Percentiles rank a stretch among this genome's conserved stretches.
Conservation (phyloP, 441 rosid species). For the Pelargonium fulgidum region DNA sequence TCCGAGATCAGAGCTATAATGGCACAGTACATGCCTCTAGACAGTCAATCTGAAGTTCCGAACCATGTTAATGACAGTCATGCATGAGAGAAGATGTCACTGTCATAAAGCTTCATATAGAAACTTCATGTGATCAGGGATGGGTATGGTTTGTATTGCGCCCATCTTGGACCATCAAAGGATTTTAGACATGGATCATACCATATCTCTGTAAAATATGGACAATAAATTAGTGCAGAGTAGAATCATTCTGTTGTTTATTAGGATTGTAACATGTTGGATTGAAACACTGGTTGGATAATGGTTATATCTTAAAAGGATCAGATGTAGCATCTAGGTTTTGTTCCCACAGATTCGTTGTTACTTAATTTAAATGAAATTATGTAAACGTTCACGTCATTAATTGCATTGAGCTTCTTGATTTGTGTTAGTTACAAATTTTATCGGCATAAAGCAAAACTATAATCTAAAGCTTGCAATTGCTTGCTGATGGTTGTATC, state of each 20-base stretch:
- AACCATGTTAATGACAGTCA: slow-evolving; percentile 59
- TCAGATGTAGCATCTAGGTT: slow-evolving; percentile 24
- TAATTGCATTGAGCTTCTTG: neutral
- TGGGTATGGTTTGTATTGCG: slow-evolving; percentile 9
- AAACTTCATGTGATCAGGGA: slow-evolving; percentile 9
- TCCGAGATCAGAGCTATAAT: slow-evolving; percentile 98
- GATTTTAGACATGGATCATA: slow-evolving; percentile 22
- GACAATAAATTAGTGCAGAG: slow-evolving; percentile 28
- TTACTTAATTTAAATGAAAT: neutral
- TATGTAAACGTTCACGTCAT: neutral
- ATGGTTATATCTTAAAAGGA: slow-evolving; percentile 11
- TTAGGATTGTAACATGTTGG: slow-evolving; percentile 17
- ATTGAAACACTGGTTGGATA: slow-evolving; percentile 19
- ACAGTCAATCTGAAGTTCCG: slow-evolving; percentile 71
- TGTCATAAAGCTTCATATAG: slow-evolving; percentile 4
- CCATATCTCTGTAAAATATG: slow-evolving; percentile 27
- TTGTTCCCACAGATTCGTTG: slow-evolving; percentile 1
- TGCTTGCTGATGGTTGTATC: neutral
- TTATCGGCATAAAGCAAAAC: neutral
- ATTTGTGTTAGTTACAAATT: neutral
- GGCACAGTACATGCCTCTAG: slow-evolving; percentile 99
- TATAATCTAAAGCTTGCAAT: neutral
- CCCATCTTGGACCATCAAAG: slow-evolving; percentile 12
- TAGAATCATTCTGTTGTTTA: slow-evolving; percentile 22
- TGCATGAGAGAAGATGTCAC: slow-evolving; percentile 29